A percentile compares a stretch with the other conserved stretches of the same genome.
These are phyloP conservation scores for Astrothelium subdiscretum DNA, from an alignment of 495 filamentous ascomycete genomes.

Conservation along the genomic window DNA sequence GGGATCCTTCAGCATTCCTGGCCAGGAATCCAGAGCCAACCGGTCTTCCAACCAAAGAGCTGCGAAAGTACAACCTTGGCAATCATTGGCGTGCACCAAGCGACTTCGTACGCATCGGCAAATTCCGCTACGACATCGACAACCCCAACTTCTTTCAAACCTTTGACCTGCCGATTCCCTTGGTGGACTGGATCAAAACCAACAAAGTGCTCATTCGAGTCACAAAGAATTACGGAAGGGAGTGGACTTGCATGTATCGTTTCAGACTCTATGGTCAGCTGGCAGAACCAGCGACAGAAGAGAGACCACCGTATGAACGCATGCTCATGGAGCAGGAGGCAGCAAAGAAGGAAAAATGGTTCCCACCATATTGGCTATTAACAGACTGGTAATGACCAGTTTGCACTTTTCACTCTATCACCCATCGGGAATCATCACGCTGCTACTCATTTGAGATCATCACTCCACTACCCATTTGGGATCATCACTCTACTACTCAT, in stretches of 20 bases:
- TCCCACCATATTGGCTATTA: no score
- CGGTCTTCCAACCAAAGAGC: background rate
- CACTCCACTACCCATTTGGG: no score
- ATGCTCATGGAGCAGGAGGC: background rate
- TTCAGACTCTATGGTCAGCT: background rate
- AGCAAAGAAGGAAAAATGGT: background rate
- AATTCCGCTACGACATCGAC: slow-evolving; percentile 39
- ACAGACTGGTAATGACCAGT: no score
- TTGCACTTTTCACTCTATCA: no score
- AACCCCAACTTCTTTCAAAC: slow-evolving; percentile 36
- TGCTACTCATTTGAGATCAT: no score
- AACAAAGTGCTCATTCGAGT: slow-evolving; percentile 39
- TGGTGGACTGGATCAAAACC: slow-evolving; percentile 26
- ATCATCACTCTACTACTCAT: no score
- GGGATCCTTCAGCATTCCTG: background rate
- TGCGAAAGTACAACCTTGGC: background rate
- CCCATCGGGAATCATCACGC: no score
- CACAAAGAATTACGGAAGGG: slow-evolving; percentile 40
- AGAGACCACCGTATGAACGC: background rate
- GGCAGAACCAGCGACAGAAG: background rate
- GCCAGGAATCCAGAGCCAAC: background rate
- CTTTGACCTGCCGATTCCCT: slow-evolving; percentile 34
- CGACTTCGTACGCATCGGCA: slow-evolving; percentile 40
- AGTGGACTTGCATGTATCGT: slow-evolving; percentile 53
- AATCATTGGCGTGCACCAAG: slow-evolving; percentile 5